Evolutionary conservation across 1,139 yeast species (phyloP).

Genomic region (Pichia sp.): DNA sequence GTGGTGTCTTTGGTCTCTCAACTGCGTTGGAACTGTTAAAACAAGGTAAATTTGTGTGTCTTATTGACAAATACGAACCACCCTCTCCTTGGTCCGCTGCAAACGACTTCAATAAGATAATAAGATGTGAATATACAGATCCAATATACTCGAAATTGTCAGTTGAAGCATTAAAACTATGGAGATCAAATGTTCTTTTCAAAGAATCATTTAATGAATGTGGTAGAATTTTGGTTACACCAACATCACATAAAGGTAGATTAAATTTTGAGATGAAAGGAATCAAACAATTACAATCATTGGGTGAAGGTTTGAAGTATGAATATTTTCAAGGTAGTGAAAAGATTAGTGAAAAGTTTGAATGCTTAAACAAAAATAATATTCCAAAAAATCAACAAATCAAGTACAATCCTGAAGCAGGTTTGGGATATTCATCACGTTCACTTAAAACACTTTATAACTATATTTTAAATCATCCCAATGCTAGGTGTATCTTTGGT

Average conservation of each 20-base stretch:
- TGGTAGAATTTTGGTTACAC: conserved; percentile 31
- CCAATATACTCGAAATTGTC: conserved; percentile 34
- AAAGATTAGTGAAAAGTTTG: conserved; percentile 6
- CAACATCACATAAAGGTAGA: conserved; percentile 17
- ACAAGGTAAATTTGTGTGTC: conserved; percentile 26
- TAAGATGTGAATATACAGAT: conserved; percentile 39
- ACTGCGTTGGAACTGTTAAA: conserved; percentile 31
- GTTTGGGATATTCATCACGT: conserved; percentile 31
- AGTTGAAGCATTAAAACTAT: conserved; percentile 35
- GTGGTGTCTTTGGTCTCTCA: conserved; percentile 37
- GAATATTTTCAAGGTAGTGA: conserved; percentile 12
- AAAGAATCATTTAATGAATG: conserved; percentile 31
- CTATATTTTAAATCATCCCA: conserved; percentile 9
- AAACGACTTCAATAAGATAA: conserved; percentile 41
- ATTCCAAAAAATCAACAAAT: conserved; percentile 11
- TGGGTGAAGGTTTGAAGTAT: conserved; percentile 23
- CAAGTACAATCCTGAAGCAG: conserved; percentile 30
- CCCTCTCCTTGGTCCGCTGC: conserved; percentile 48
- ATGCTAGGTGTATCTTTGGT: conserved; percentile 31
- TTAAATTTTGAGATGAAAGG: conserved; percentile 16
- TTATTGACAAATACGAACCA: conserved; percentile 36
- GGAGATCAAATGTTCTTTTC: conserved; percentile 35
- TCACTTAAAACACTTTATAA: conserved; percentile 27
- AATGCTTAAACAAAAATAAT: conserved; percentile 16
- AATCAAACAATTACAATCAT: conserved; percentile 16